A percentile compares a stretch with the other conserved stretches of the same genome.
These are phyloP conservation scores for Fusarium clavum DNA, from an alignment of 2,329 filamentous ascomycete species.

Conservation along the genomic window DNA sequence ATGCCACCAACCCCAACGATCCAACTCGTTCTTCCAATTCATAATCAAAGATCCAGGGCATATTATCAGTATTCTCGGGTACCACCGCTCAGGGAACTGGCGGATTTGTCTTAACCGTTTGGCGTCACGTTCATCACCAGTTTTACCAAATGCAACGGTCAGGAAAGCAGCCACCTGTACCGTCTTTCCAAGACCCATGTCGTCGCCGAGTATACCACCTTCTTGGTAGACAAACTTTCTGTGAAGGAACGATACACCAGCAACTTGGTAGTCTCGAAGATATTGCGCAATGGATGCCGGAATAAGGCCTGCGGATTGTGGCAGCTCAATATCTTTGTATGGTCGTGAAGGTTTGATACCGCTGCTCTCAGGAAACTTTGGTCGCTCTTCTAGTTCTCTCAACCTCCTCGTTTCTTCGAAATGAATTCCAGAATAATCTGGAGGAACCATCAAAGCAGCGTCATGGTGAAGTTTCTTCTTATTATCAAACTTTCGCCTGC, in stretches of 20 bases:
- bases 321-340: conserved; percentile 80
- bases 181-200: conserved; percentile 98
- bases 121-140: conserved; percentile 83
- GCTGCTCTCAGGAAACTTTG: conserved; percentile 68
- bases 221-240: conserved; percentile 90
- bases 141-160: conserved; percentile 93
- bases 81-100: conserved; percentile 74
- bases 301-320: conserved; percentile 81
- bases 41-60: conserved; percentile 89
- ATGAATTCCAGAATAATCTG: conserved; percentile 78
- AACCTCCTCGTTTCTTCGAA: conserved; percentile 65
- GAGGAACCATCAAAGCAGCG: conserved; percentile 79
- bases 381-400: conserved; percentile 70
- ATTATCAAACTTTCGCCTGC: conserved; percentile 77
- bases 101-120: conserved; percentile 91
- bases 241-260: conserved; percentile 87
- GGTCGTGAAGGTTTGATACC: conserved; percentile 72
- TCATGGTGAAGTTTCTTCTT: conserved; percentile 69
- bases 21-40: conserved; percentile 90
- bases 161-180: conserved; percentile 96
- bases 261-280: conserved; percentile 89
- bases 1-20: conserved; percentile 96
- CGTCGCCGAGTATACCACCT: conserved; percentile 91
- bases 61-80: conserved; percentile 80
- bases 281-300: conserved; percentile 92